Evolutionary conservation across 1,139 yeast genomes (phyloP).

Genomic region (Yueomyces sp.): DNA sequence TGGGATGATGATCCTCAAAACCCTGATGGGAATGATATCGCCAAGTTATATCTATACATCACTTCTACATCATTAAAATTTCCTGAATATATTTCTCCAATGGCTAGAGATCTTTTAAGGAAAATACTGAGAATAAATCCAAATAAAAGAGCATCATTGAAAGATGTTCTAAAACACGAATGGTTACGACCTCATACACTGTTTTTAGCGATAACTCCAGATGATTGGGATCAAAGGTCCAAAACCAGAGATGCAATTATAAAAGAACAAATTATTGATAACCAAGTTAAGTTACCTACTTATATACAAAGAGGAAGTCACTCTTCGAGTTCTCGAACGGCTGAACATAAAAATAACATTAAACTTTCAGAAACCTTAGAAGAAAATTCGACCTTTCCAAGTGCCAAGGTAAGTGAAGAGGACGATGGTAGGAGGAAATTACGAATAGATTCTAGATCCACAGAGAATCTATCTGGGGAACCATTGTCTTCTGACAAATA

Average conservation of each 20-base stretch:
- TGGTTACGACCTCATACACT: constrained; percentile 80
- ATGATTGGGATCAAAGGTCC: constrained; percentile 66
- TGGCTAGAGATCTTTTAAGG: constrained; percentile 82
- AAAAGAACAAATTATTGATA: too few species aligned
- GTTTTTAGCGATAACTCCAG: constrained; percentile 71
- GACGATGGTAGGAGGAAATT: too few species aligned
- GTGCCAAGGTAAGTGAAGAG: too few species aligned
- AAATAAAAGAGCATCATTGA: constrained; percentile 54
- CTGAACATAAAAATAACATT: too few species aligned
- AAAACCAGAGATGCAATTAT: constrained; percentile 2
- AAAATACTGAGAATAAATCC: constrained; percentile 68
- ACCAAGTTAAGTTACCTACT: too few species aligned
- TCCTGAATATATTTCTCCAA: constrained; percentile 86
- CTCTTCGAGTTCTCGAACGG: too few species aligned
- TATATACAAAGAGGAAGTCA: too few species aligned
- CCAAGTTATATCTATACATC: constrained; percentile 80
- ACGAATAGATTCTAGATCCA: too few species aligned
- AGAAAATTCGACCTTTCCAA: too few species aligned
- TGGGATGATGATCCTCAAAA: constrained; percentile 96
- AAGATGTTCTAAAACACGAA: constrained; percentile 64
- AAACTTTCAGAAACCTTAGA: too few species aligned
- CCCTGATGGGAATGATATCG: constrained; percentile 92
- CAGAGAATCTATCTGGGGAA: too few species aligned
- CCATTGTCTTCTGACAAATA: too few species aligned
- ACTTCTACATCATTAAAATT: constrained; percentile 85